Conservation (phyloP, 2,329 filamentous ascomycete genomes). For the Talaromyces albobiverticillius region DNA sequence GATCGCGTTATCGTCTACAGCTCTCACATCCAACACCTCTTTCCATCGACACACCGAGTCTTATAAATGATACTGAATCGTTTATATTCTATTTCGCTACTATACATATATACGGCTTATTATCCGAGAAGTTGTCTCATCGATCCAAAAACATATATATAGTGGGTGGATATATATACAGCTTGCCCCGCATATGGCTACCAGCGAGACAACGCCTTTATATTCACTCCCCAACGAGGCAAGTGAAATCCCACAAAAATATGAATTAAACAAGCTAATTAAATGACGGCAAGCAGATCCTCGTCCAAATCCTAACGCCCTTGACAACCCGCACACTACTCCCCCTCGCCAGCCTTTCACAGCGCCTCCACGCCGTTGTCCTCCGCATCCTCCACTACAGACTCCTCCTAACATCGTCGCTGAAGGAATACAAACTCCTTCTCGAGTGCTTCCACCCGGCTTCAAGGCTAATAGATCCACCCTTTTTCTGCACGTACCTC, state of each 20-base stretch:
- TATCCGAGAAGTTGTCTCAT: too few species aligned
- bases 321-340: conserved; percentile 55
- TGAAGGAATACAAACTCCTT: conserved; percentile 64
- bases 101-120: too few species aligned
- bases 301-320: conserved; percentile 49
- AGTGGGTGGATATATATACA: too few species aligned
- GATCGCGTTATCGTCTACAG: too few species aligned
- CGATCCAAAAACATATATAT: too few species aligned
- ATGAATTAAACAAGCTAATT: not conserved
- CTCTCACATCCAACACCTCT: too few species aligned
- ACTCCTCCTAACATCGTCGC: conserved; percentile 56
- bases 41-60: too few species aligned
- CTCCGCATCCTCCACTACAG: conserved; percentile 64
- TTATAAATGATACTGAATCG: too few species aligned
- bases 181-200: conserved; percentile 1
- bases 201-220: not conserved
- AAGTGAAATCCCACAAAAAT: not conserved
- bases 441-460: conserved; percentile 77
- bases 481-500: conserved; percentile 65
- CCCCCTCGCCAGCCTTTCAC: conserved; percentile 57
- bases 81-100: too few species aligned
- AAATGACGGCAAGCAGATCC: conserved; percentile 39
- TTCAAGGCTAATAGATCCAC: conserved; percentile 65
- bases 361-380: conserved; percentile 62
- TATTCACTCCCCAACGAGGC: conserved; percentile 6